Percentiles rank a stretch among this genome's conserved stretches.
These are phyloP conservation scores for Ilyonectria sp. DNA, from an alignment of 2,329 filamentous ascomycete genomes.

Conservation along the genomic window DNA sequence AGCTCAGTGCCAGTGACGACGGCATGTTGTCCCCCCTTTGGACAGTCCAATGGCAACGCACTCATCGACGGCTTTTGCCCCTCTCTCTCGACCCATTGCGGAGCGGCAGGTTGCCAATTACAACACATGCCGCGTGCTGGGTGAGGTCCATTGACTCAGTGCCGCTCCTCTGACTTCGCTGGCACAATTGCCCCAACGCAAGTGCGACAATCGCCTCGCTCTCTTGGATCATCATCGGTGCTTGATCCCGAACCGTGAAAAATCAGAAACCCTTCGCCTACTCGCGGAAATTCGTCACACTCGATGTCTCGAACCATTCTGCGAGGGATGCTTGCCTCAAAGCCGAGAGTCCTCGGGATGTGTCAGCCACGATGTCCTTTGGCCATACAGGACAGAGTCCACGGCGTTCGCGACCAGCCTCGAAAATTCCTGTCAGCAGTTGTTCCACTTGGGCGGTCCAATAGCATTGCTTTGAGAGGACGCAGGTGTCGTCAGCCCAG, in stretches of 20 bases:
- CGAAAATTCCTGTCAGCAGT: constrained; percentile 26
- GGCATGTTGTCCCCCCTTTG: constrained; percentile 32
- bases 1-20: constrained; percentile 35
- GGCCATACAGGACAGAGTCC: constrained; percentile 23
- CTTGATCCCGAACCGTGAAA: constrained; percentile 13
- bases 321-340: constrained; percentile 28
- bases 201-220: constrained; percentile 34
- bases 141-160: constrained; percentile 17
- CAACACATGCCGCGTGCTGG: constrained; percentile 7
- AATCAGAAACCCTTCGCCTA: constrained; percentile 33
- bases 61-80: constrained; percentile 18
- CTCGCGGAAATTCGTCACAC: constrained; percentile 32
- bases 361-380: constrained; percentile 27
- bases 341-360: constrained; percentile 28
- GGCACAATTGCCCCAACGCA: constrained; percentile 29
- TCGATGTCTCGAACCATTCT: constrained; percentile 27
- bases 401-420: constrained; percentile 25
- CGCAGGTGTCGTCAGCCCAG: constrained; percentile 24
- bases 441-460: constrained; percentile 12
- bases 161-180: constrained; percentile 17
- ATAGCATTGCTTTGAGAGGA: constrained; percentile 15
- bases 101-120: constrained; percentile 32
- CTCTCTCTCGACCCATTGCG: constrained; percentile 26
- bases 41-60: constrained; percentile 33
- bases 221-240: constrained; percentile 20